A percentile compares a stretch with the other conserved stretches of the same genome.
Evolutionary conservation across 1,284 basidiomycete species (phyloP).

Genomic region (Malassezia arunalokei): DNA sequence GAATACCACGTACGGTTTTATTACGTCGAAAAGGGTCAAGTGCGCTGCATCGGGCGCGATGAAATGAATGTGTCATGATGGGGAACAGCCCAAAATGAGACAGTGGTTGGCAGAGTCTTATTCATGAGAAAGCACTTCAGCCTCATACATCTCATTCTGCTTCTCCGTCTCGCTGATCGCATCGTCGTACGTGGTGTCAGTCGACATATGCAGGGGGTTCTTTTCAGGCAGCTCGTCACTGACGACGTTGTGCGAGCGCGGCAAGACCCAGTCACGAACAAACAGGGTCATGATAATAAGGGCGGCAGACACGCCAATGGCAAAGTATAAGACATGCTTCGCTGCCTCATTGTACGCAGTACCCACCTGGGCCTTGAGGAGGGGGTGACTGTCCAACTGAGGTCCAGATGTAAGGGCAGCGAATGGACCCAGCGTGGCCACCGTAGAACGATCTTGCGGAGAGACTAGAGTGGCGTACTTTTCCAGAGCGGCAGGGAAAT

Average conservation of each 20-base stretch:
- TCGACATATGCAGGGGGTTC: slow-evolving; percentile 1
- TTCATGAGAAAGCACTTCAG: too few species aligned
- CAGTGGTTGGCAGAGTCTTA: too few species aligned
- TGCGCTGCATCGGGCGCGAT: too few species aligned
- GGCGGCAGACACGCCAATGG: slow-evolving; percentile 27
- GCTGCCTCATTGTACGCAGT: slow-evolving; percentile 35
- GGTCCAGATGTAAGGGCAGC: slow-evolving; percentile 24
- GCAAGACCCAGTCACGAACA: slow-evolving; percentile 31
- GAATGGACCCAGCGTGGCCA: slow-evolving; percentile 8
- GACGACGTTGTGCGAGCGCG: slow-evolving; percentile 39
- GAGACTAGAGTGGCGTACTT: slow-evolving; percentile 18
- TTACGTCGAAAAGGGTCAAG: too few species aligned
- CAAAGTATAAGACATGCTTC: slow-evolving; percentile 30
- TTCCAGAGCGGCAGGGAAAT: slow-evolving; percentile 13
- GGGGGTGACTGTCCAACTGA: slow-evolving; percentile 9
- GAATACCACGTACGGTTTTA: too few species aligned
- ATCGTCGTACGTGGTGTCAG: slow-evolving; percentile 3
- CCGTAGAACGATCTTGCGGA: neutral
- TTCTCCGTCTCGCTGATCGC: neutral
- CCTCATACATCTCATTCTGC: neutral
- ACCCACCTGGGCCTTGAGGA: slow-evolving; percentile 14
- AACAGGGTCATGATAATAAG: slow-evolving; percentile 28
- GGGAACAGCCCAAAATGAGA: too few species aligned
- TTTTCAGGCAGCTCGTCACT: slow-evolving; percentile 37
- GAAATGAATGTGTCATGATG: too few species aligned